phyloP scores from a whole-genome alignment of 2,329 filamentous ascomycete genomes.

The Aspergillus udagawae region DNA sequence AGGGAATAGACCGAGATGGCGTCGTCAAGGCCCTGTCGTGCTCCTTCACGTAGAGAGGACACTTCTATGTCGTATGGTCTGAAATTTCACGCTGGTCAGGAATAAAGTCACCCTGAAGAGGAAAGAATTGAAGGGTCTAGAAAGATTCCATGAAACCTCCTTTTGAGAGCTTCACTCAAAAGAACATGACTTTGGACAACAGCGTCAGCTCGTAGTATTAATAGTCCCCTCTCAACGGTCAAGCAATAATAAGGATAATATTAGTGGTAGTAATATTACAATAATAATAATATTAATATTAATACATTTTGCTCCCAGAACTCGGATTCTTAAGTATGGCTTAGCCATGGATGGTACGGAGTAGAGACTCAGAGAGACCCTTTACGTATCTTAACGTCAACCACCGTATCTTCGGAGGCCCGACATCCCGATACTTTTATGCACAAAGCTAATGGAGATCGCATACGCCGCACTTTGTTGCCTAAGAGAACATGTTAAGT shows the following conservation, averaged over 20 bases:
- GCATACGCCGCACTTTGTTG: background rate
- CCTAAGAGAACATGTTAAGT: background rate
- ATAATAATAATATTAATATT: background rate
- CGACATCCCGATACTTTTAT: slow-evolving; percentile 10
- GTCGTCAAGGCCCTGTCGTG: background rate
- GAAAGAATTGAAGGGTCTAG: background rate
- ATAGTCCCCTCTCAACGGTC: background rate
- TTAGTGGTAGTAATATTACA: background rate
- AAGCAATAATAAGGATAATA: background rate
- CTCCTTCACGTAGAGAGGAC: background rate
- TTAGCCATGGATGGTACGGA: too few species aligned
- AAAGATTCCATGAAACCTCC: background rate
- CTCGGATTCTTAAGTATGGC: background rate
- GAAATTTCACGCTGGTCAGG: background rate
- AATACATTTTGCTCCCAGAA: background rate
- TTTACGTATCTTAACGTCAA: background rate
- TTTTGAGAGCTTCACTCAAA: background rate
- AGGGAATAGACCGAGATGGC: background rate
- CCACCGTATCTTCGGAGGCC: slow-evolving; percentile 6
- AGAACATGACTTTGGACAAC: background rate
- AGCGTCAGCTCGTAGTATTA: background rate
- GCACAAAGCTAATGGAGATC: background rate
- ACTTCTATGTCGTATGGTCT: background rate
- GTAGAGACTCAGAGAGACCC: background rate
- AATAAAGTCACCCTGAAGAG: background rate